Percentiles rank a stretch among this genome's conserved stretches.
Conservation (phyloP, 371 early-diverging fungal species). For the Mucor velutinosus region DNA sequence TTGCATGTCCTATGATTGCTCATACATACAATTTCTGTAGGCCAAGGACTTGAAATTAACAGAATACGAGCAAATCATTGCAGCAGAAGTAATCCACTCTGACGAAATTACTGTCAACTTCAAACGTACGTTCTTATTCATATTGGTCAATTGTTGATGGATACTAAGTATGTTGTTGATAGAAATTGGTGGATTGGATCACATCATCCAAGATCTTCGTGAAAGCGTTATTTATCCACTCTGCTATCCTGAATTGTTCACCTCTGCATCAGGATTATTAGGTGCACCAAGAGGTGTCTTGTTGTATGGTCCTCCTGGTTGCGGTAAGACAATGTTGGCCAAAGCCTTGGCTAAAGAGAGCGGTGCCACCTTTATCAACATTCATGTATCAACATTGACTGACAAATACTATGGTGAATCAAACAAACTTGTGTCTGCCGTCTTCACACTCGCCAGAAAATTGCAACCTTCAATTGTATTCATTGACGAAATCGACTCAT, state of each 20-base stretch:
- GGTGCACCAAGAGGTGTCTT: conserved; percentile 95
- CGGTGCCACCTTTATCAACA: conserved; percentile 93
- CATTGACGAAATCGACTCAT: conserved; percentile 98
- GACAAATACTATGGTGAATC: conserved; percentile 98
- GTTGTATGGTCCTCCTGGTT: conserved; percentile 95
- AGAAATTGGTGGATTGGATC: conserved; percentile 94
- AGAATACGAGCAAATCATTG: conserved; percentile 94
- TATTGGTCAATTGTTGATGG: background rate
- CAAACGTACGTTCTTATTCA: conserved; percentile 54
- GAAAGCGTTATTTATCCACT: conserved; percentile 96
- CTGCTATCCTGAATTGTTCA: conserved; percentile 87
- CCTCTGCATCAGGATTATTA: conserved; percentile 81
- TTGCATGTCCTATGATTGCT: background rate
- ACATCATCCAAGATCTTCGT: conserved; percentile 85
- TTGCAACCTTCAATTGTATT: conserved; percentile 95
- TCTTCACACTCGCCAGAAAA: conserved; percentile 93
- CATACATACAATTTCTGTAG: conserved; percentile 22
- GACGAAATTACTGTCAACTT: conserved; percentile 90
- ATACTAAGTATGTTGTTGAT: background rate
- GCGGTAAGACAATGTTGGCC: conserved; percentile 98
- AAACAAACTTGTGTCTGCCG: conserved; percentile 89
- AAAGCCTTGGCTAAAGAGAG: conserved; percentile 97
- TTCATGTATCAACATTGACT: conserved; percentile 93
- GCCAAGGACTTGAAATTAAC: conserved; percentile 75
- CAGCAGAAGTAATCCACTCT: conserved; percentile 89